These are phyloP conservation scores for Brasenia schreberi DNA, from an alignment of 164 flowering plant species.

Conservation along the genomic window DNA sequence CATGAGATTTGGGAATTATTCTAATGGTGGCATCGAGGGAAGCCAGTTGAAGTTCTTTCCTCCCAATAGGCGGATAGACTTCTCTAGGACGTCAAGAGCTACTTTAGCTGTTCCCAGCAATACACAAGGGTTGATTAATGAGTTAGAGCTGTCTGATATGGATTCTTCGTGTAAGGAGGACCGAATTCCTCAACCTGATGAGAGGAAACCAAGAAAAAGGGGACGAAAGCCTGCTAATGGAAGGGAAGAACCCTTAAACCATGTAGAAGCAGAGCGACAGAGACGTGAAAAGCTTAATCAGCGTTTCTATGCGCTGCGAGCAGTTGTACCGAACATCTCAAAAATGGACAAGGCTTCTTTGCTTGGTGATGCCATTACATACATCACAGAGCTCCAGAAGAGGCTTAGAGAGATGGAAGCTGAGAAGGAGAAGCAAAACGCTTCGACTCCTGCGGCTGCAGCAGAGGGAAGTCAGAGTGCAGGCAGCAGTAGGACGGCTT, in stretches of 20 bases:
- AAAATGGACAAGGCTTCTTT: constrained; percentile 54
- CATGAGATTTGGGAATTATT: not conserved
- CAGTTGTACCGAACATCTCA: constrained; percentile 46
- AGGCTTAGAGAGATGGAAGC: constrained; percentile 34
- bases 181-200: constrained; percentile 27
- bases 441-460: constrained; percentile 14
- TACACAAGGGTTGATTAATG: constrained; percentile 24
- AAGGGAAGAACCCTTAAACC: constrained; percentile 90
- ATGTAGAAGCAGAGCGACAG: constrained; percentile 64
- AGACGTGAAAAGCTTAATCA: constrained; percentile 45
- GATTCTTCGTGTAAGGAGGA: constrained; percentile 65
- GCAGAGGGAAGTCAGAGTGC: constrained; percentile 11
- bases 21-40: not conserved
- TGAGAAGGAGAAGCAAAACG: constrained; percentile 34
- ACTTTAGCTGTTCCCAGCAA: constrained; percentile 28
- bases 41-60: not conserved
- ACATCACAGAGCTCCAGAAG: constrained; percentile 38
- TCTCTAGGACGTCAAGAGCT: constrained; percentile 30
- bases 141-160: constrained; percentile 69
- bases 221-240: constrained; percentile 98
- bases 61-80: constrained; percentile 58
- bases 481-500: constrained; percentile 12
- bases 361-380: constrained; percentile 38
- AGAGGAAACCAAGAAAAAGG: constrained; percentile 68
- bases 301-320: constrained; percentile 41